Evolutionary conservation across 352 stramenopile genomes (phyloP), one percentile per base, ranked within the genome.

Genomic region (Globisporangium solare): DNA sequence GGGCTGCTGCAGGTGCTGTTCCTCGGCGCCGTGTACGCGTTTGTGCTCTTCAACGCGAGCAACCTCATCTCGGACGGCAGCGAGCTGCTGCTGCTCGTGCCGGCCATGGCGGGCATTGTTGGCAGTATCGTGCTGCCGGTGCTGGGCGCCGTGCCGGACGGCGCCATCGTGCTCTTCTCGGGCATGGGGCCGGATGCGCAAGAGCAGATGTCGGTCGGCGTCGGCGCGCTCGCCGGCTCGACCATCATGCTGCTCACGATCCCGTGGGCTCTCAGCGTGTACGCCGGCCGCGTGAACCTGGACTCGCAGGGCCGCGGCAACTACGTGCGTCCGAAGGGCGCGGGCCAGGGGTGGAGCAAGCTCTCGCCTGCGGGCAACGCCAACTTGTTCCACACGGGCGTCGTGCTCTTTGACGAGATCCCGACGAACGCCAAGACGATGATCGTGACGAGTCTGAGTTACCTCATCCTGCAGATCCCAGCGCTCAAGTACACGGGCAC

Each of bases 161-260:
- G 94, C 47, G 94, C 94, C 27, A 98, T 99, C 62, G 97, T 99
- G 54, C 81, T 99, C 6, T 99, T 99, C 74, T 98, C 89, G 11
- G 96, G 96, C 20, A 92, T 91, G 79, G 85, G 86, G 8, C 73
- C 98, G 2, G 90, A 96, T 55, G 95, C 96, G 18, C 94, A 98
- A 70, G 75, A 98, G 63, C 94, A 98, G 51, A 79, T 99, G 21
- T 90, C 79, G 20, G 94, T 99, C 35, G 97, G 97, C 58, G 94
- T 99, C n/a, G 97, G 97, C 48, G 96, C 97, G 47, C 87, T 99
- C 31, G 97, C 97, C 1, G 97, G 97, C 52, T 98, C 90, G 39
- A 99, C 96, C n/a, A 99, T 99, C 68, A 99, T 99, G 95, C 79
- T 99, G 59, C 79, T 99, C 56, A 99, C 97, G n/a, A 95, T 99